These are phyloP conservation scores for Citrus unshiu DNA, from an alignment of 345 rosid genomes.

Conservation along the genomic window DNA sequence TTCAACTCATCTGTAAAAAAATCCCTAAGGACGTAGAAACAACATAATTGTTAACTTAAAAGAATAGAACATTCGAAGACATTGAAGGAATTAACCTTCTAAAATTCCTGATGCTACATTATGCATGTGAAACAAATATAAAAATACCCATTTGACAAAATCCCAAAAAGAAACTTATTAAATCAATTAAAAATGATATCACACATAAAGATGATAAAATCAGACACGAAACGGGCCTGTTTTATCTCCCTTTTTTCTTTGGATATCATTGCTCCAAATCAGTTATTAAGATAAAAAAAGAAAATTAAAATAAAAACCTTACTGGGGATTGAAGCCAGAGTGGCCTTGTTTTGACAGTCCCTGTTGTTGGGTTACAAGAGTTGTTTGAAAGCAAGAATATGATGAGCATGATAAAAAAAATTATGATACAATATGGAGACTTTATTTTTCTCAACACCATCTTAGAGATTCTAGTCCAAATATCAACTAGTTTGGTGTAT, in stretches of 20 bases:
- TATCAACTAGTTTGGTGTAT: neutral
- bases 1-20: slow-evolving; percentile 3
- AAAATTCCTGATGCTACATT: neutral
- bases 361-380: neutral
- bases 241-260: too few species aligned
- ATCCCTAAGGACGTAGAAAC: neutral
- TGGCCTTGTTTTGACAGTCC: neutral
- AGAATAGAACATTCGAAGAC: too few species aligned
- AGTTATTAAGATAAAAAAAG: neutral
- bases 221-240: too few species aligned
- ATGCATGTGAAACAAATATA: neutral
- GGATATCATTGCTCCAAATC: too few species aligned
- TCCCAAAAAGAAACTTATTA: neutral
- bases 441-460: slow-evolving; percentile 14
- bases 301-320: slow-evolving; percentile 7
- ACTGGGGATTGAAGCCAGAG: slow-evolving; percentile 12
- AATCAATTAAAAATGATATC: neutral
- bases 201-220: too few species aligned
- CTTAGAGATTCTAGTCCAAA: neutral
- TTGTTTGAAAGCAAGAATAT: slow-evolving; percentile 20
- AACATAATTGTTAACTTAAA: too few species aligned
- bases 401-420: slow-evolving; percentile 14
- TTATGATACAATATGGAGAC: slow-evolving; percentile 8
- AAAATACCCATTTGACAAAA: too few species aligned
- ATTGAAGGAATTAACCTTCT: neutral